Conservation (phyloP, 2,329 filamentous ascomycete genomes). For the Tolypocladium endophyticum region DNA sequence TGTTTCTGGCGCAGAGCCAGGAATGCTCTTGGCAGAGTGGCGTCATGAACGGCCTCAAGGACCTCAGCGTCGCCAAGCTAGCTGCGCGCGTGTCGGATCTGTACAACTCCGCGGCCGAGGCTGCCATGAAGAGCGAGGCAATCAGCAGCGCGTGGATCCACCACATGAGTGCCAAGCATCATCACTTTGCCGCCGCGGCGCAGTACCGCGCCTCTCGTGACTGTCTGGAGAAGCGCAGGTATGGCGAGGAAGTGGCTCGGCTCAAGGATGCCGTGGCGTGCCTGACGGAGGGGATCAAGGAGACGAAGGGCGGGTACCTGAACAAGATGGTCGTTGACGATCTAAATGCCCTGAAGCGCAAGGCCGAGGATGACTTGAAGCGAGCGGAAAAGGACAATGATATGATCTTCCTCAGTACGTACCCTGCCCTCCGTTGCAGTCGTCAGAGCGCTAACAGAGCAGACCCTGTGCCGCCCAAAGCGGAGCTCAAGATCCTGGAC, state of each 20-base stretch:
- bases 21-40: conserved; percentile 99
- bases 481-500: conserved; percentile 76
- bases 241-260: conserved; percentile 88
- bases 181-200: conserved; percentile 91
- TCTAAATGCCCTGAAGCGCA: conserved; percentile 69
- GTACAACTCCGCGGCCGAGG: conserved; percentile 75
- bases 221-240: conserved; percentile 84
- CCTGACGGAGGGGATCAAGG: conserved; percentile 77
- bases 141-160: conserved; percentile 96
- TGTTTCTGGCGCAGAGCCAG: conserved; percentile 86
- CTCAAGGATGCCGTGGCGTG: conserved; percentile 73
- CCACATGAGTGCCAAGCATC: conserved; percentile 92
- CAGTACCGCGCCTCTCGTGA: conserved; percentile 88
- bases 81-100: conserved; percentile 84
- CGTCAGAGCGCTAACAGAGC: conserved; percentile 17
- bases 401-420: conserved; percentile 74
- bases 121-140: conserved; percentile 77
- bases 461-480: conserved; percentile 75
- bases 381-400: conserved; percentile 94
- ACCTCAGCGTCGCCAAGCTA: conserved; percentile 82
- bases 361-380: conserved; percentile 79
- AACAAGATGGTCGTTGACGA: conserved; percentile 75
- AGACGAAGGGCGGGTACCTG: conserved; percentile 61
- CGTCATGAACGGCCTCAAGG: conserved; percentile 86
- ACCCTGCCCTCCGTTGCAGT: background rate